These are phyloP conservation scores for Diddensiella transvaalensis DNA, from an alignment of 805 yeast genomes.

Conservation along the genomic window DNA sequence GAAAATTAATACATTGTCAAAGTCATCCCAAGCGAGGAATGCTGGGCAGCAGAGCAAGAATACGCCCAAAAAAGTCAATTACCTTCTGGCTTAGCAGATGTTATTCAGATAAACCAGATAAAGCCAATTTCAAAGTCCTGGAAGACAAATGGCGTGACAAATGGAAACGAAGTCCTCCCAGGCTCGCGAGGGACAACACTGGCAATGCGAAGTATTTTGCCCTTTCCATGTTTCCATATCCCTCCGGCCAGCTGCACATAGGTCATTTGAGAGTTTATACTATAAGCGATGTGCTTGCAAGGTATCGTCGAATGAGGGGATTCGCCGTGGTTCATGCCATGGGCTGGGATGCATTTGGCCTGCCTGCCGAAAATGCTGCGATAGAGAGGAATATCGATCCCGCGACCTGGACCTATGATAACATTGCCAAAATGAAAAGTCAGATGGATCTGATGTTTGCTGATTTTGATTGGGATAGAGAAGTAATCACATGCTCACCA, in stretches of 20 bases:
- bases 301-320: slow-evolving; percentile 76
- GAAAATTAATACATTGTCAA: too few species aligned
- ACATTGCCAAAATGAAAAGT: slow-evolving; percentile 79
- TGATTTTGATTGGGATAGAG: slow-evolving; percentile 92
- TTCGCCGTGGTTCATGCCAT: slow-evolving; percentile 84
- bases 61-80: too few species aligned
- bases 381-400: slow-evolving; percentile 80
- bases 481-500: slow-evolving; percentile 78
- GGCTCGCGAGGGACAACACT: slow-evolving; percentile 2
- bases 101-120: too few species aligned
- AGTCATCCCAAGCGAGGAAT: too few species aligned
- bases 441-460: slow-evolving; percentile 78
- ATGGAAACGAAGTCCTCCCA: slow-evolving; percentile 26
- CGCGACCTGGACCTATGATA: slow-evolving; percentile 72
- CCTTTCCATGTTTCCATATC: slow-evolving; percentile 92
- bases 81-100: too few species aligned
- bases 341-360: slow-evolving; percentile 99
- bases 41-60: too few species aligned
- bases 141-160: slow-evolving; percentile 32
- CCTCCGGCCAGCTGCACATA: slow-evolving; percentile 88
- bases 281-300: slow-evolving; percentile 76
- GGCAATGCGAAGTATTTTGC: slow-evolving; percentile 46
- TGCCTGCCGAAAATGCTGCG: slow-evolving; percentile 98
- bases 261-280: slow-evolving; percentile 94
- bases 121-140: slow-evolving; percentile 6